Evolutionary conservation across 306 rosid genomes (phyloP), one percentile per base, ranked within the genome.

Genomic region (Castanea mollissima): DNA sequence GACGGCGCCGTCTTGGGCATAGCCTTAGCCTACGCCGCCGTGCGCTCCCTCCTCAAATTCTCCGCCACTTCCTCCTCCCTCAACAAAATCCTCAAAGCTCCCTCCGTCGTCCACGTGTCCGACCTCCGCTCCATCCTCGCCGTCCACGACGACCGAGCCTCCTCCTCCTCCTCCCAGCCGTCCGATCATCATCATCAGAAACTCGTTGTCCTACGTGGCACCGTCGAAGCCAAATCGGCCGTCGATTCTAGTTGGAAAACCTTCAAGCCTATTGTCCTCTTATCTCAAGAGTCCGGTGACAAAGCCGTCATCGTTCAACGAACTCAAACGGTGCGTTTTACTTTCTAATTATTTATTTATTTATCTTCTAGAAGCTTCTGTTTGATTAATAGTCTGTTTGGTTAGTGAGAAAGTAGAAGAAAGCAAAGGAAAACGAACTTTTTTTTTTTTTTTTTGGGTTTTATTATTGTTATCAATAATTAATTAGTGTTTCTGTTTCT

Each of bases 1-100:
- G 96, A 95, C 82, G 98, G 99, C 46, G 99, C 99, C 84, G 83
- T 89, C 80, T 79, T 92, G 44, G 99, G 99, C 23, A 64, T 87
- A 4, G 85, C 92, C 78, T 62, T 91, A 11, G 96, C 98, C 52
- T 89, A 83, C 83, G 89, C 88, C 64, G 89, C 98, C 71, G 85
- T 82, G 5, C 94, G 91, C 46, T 78, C 95, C 71, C 51, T 92
- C 70, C 78, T 81, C 83, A 89, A 88, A 55, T 86, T 67, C 83
- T 38, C 87, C 31, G 63, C 86, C 74, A 41, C 76, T 62, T 86
- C 93, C 20, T 54, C 91, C 78, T 88, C 97, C 64, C 90, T 95
- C 72, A 46, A 75, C 1, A 88, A 88, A 73, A 86, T 95, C 80
- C 86, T 74, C 59, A n/a, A 5, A 19, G 91, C 98, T 13, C 99